Percentiles rank a stretch among this genome's conserved stretches.
Conservation (phyloP, 371 early-diverging fungal genomes). For the Haplosporangium sp. region DNA sequence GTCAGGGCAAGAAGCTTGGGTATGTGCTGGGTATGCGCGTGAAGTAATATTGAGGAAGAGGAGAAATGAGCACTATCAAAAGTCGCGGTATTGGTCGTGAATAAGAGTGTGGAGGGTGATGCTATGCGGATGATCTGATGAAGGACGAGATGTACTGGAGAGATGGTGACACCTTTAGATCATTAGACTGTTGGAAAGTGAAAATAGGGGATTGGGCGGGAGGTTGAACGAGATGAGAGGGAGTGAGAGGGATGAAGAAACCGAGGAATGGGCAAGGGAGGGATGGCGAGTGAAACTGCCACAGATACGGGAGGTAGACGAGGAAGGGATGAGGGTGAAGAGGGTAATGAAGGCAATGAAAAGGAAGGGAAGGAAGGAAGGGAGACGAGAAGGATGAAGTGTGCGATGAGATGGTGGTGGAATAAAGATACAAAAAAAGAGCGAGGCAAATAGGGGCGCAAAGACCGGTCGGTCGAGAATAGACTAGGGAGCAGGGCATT, state of each 20-base stretch:
- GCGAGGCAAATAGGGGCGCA: background rate
- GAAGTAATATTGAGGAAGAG: background rate
- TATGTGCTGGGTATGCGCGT: slow-evolving; percentile 1
- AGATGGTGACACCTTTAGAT: no score
- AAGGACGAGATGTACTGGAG: no score
- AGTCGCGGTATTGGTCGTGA: background rate
- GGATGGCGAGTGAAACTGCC: slow-evolving; percentile 25
- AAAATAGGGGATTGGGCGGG: background rate
- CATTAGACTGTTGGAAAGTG: background rate
- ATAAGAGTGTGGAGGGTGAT: no score
- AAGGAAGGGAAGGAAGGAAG: background rate
- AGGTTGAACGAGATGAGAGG: background rate
- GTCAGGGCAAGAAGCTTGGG: slow-evolving; percentile 10
- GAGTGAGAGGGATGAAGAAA: background rate
- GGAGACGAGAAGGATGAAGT: background rate
- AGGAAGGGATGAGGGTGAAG: background rate
- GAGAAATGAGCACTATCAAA: background rate
- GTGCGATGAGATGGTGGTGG: background rate
- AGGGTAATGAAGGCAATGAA: slow-evolving; percentile 3
- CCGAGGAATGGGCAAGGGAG: slow-evolving; percentile 22
- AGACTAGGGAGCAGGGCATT: background rate
- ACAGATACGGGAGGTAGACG: slow-evolving; percentile 3
- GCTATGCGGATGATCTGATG: no score
- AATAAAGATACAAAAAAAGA: background rate
- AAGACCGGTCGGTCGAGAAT: background rate